Evolutionary conservation across 2,329 filamentous ascomycete species (phyloP).

Genomic region (Penicillium concentricum): DNA sequence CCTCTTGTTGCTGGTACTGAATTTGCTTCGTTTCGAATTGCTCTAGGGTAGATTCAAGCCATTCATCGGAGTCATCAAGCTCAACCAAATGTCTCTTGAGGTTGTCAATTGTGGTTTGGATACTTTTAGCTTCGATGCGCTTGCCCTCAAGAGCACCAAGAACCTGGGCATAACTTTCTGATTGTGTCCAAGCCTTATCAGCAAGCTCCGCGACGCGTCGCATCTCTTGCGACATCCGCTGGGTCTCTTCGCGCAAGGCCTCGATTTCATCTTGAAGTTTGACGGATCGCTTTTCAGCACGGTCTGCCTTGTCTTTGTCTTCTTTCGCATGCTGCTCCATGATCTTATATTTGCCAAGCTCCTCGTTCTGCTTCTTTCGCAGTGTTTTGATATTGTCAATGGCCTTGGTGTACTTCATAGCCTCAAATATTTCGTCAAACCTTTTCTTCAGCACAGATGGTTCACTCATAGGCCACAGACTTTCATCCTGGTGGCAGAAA

Average conservation of each 20-base stretch:
- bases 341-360: constrained; percentile 70
- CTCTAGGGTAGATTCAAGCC: constrained; percentile 68
- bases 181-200: constrained; percentile 68
- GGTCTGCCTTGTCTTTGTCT: constrained; percentile 81
- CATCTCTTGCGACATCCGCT: constrained; percentile 54
- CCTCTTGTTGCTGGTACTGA: constrained; percentile 63
- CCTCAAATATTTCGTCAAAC: constrained; percentile 98
- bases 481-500: constrained; percentile 98
- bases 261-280: constrained; percentile 63
- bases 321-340: constrained; percentile 74
- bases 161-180: constrained; percentile 70
- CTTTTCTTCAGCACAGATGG: constrained; percentile 82
- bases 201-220: constrained; percentile 50
- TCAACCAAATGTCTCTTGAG: constrained; percentile 72
- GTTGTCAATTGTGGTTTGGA: constrained; percentile 68
- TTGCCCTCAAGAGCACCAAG: constrained; percentile 75
- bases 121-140: constrained; percentile 68
- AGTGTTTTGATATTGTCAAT: constrained; percentile 91
- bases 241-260: constrained; percentile 60
- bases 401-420: constrained; percentile 92
- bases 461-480: constrained; percentile 93
- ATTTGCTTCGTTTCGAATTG: constrained; percentile 75
- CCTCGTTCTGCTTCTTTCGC: constrained; percentile 76
- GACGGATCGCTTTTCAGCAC: constrained; percentile 63
- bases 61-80: constrained; percentile 73